These are phyloP conservation scores for Clonostachys rhizophaga DNA, from an alignment of 2,329 filamentous ascomycete genomes.

Conservation along the genomic window DNA sequence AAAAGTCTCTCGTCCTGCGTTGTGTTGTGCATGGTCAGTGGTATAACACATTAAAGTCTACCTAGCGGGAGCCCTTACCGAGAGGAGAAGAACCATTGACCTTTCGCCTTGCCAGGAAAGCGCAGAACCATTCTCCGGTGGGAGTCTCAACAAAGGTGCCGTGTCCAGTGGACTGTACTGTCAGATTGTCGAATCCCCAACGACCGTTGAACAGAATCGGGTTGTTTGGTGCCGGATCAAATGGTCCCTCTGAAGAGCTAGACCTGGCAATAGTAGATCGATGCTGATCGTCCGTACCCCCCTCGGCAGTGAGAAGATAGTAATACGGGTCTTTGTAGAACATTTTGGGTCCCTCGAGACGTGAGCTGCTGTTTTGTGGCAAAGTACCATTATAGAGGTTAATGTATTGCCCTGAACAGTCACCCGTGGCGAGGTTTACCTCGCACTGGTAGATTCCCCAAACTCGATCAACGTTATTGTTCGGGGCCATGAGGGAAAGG, in stretches of 20 bases:
- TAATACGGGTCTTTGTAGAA: constrained; percentile 33
- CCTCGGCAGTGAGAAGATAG: constrained; percentile 44
- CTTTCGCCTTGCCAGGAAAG: constrained; percentile 11
- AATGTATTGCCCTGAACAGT: constrained; percentile 9
- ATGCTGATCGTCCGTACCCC: constrained; percentile 36
- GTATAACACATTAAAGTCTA: too few relatives aligned
- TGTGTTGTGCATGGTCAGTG: neutral
- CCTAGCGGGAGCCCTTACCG: neutral
- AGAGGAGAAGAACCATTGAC: constrained; percentile 5
- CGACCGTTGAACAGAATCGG: constrained; percentile 19
- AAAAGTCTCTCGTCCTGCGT: constrained; percentile 12
- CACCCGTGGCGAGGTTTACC: constrained; percentile 8
- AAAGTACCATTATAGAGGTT: constrained; percentile 14
- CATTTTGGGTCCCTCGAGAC: constrained; percentile 28
- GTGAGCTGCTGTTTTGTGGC: constrained; percentile 4
- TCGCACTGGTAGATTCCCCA: constrained; percentile 15
- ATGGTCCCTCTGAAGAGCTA: constrained; percentile 31
- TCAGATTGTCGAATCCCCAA: constrained; percentile 6
- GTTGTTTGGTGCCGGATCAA: constrained; percentile 28
- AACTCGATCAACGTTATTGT: constrained; percentile 12
- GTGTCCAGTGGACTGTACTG: constrained; percentile 11
- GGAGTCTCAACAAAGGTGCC: constrained; percentile 11
- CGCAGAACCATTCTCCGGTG: constrained; percentile 12
- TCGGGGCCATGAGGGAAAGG: constrained; percentile 11
- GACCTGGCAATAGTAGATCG: constrained; percentile 36